A percentile compares a stretch with the other conserved stretches of the same genome.
These are phyloP conservation scores for Leccinellum rugosiceps DNA, from an alignment of 768 basidiomycete species.

Conservation along the genomic window DNA sequence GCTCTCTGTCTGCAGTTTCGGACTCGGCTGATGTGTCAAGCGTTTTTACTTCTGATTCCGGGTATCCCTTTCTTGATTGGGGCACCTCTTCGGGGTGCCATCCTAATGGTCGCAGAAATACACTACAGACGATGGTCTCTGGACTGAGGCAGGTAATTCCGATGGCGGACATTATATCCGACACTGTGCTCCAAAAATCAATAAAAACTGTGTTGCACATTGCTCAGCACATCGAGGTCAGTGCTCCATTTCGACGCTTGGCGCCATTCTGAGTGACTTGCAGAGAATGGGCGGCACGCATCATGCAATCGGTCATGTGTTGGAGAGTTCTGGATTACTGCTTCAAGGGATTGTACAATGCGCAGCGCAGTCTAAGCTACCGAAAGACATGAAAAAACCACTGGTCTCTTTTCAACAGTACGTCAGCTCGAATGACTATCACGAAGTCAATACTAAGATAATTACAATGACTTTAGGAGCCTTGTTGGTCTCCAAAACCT, in stretches of 20 bases:
- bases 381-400: conserved; percentile 1
- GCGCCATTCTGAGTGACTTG: not conserved
- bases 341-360: conserved; percentile 8
- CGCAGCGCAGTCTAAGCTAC: not conserved
- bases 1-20: not conserved
- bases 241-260: not conserved
- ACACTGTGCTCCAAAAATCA: conserved; percentile 4
- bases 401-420: conserved; percentile 7
- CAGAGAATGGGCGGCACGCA: conserved; percentile 9
- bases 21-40: not conserved
- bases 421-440: not conserved
- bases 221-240: conserved; percentile 10
- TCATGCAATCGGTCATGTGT: conserved; percentile 11
- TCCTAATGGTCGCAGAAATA: not conserved
- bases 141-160: conserved; percentile 8
- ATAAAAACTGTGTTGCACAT: conserved; percentile 8
- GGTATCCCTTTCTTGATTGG: not conserved
- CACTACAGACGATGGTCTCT: not conserved
- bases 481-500: conserved; percentile 4
- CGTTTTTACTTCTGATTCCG: not conserved
- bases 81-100: conserved; percentile 7
- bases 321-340: conserved; percentile 13
- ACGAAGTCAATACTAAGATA: not conserved
- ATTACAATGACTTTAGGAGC: conserved; percentile 2
- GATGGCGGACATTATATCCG: conserved; percentile 1